Conservation (phyloP, 257 asterid genomes). For the Solanum acaule region DNA sequence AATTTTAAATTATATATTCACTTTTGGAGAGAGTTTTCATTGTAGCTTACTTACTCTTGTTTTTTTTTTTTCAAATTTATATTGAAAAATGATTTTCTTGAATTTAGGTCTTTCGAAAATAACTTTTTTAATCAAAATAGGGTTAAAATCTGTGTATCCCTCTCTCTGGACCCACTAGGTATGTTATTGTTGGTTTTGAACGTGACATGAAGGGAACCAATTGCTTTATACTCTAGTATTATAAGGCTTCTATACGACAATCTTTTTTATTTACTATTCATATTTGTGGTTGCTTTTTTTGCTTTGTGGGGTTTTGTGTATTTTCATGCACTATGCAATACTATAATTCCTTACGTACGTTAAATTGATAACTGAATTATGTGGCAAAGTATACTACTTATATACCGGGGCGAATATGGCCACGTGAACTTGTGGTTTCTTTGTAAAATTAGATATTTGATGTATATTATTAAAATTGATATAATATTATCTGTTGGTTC, state of each 20-base stretch:
- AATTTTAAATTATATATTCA: neutral
- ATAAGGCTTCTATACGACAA: neutral
- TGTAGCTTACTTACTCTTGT: neutral
- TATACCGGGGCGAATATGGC: neutral
- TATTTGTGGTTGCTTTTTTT: no score
- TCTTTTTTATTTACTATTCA: no score
- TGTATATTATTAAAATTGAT: neutral
- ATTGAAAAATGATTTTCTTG: neutral
- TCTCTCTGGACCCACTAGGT: neutral
- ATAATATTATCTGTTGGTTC: neutral
- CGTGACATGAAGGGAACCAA: slow-evolving; percentile 39
- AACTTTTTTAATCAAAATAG: accelerated
- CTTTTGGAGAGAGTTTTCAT: neutral
- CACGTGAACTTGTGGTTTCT: neutral
- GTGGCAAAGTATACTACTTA: neutral
- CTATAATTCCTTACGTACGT: slow-evolving; percentile 20
- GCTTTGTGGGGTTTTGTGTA: slow-evolving; percentile 19
- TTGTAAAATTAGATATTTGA: neutral
- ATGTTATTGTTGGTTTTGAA: slow-evolving; percentile 17
- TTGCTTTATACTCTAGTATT: slow-evolving; percentile 31
- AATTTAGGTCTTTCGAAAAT: neutral
- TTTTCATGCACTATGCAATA: slow-evolving; percentile 27
- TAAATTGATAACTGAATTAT: neutral
- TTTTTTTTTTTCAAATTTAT: neutral
- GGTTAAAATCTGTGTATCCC: accelerated